Evolutionary conservation across 1,139 yeast genomes (phyloP).

Genomic region (Candida labiduridarum): DNA sequence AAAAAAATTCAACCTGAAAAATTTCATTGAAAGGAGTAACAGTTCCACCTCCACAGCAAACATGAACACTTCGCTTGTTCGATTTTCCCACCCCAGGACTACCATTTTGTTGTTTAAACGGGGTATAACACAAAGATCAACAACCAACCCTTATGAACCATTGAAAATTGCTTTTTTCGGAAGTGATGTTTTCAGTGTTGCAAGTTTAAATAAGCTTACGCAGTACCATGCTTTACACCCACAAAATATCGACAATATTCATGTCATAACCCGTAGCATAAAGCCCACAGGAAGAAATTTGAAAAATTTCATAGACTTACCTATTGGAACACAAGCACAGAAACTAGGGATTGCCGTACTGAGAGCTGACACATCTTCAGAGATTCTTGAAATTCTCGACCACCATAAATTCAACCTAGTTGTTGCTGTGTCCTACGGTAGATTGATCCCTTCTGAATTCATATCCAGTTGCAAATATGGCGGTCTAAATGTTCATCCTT

Average conservation of each 20-base stretch:
- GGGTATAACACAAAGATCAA: background rate
- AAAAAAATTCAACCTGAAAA: too few species aligned
- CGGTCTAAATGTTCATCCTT: conserved; percentile 92
- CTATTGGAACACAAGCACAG: conserved; percentile 51
- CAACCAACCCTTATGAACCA: conserved; percentile 11
- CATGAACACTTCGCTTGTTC: too few species aligned
- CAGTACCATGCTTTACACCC: conserved; percentile 31
- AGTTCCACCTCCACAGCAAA: too few species aligned
- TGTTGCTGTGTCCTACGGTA: conserved; percentile 89
- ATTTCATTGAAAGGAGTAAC: too few species aligned
- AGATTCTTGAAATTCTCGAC: conserved; percentile 42
- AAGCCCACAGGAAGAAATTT: conserved; percentile 74
- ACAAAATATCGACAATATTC: conserved; percentile 38
- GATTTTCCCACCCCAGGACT: background rate
- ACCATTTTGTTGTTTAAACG: background rate
- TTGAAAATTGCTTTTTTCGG: conserved; percentile 70
- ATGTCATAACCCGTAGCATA: conserved; percentile 63
- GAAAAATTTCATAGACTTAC: conserved; percentile 51
- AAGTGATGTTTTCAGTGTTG: conserved; percentile 72
- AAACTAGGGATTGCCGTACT: conserved; percentile 36
- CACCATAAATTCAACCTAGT: conserved; percentile 55
- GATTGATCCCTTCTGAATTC: conserved; percentile 67
- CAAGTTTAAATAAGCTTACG: conserved; percentile 52
- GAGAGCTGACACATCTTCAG: conserved; percentile 61
- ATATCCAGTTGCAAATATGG: conserved; percentile 54